phyloP scores from a whole-genome alignment of 164 flowering plant species.

The Taxillus chinensis region DNA sequence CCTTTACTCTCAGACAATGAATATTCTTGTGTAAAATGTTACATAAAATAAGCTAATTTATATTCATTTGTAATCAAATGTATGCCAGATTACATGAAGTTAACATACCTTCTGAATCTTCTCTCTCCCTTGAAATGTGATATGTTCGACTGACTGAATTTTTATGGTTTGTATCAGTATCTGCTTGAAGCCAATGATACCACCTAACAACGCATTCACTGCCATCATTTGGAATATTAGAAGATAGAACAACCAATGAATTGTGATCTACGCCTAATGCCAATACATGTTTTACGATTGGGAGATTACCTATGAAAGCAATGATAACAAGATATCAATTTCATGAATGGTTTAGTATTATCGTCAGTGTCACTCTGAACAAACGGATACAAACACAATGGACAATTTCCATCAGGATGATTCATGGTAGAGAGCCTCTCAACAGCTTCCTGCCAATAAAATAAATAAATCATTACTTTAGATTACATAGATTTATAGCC shows the following conservation, averaged over 20 bases:
- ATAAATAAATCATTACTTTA: neutral
- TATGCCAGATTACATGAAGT: too few relatives aligned
- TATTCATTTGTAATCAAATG: too few relatives aligned
- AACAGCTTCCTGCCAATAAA: slow-evolving; percentile 62
- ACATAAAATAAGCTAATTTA: too few relatives aligned
- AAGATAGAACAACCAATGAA: slow-evolving; percentile 3
- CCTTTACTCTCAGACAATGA: too few relatives aligned
- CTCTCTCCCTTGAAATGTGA: slow-evolving; percentile 10
- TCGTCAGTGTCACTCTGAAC: slow-evolving; percentile 33
- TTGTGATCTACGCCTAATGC: neutral
- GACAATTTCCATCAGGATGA: slow-evolving; percentile 93
- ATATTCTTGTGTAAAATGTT: too few relatives aligned
- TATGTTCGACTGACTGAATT: slow-evolving; percentile 13
- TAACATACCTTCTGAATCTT: slow-evolving; percentile 23
- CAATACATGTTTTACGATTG: neutral
- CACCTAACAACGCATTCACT: slow-evolving; percentile 86
- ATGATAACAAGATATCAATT: slow-evolving; percentile 97
- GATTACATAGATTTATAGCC: neutral
- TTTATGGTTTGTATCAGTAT: slow-evolving; percentile 18
- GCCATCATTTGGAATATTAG: slow-evolving; percentile 9
- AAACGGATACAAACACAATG: slow-evolving; percentile 72
- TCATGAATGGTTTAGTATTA: slow-evolving; percentile 61
- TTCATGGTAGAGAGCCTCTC: slow-evolving; percentile 73
- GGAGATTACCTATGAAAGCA: slow-evolving; percentile 74
- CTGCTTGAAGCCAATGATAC: slow-evolving; percentile 76